Base-by-base conservation (phyloP, 1,139 yeast genomes). In the Diutina pseudorugosa region DNA sequence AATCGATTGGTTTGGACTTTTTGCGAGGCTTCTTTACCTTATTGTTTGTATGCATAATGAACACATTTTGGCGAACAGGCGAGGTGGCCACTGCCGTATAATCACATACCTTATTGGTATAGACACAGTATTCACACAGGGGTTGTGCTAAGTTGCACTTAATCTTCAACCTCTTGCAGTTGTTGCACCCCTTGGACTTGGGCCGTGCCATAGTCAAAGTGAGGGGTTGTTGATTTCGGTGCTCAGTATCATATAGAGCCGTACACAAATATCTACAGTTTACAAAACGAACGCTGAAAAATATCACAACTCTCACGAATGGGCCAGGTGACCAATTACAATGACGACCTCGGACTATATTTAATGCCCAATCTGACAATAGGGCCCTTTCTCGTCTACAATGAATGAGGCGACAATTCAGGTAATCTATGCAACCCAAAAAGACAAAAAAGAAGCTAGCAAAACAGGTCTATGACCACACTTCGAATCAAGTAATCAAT, bases 161-260 rank as follows among this genome's bases (percentile, higher is more conserved):
- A n/a, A 45, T 45, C 21, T 45, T 45, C 40, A 21, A 27, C 8
- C 40, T 20, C 16, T 45, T 45, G 49, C 49, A 45, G 25, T 45
- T 25, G 4, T 6, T 27, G 27, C 49, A 45, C n/a, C 49, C 49
- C 12, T 45, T 45, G 4, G 49, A 45, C n/a, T 27, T n/a, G 36
- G 49, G 49, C n/a, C 49, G 36, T 9, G 49, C 40, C 49, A 45
- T 45, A 12, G 14, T 9, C n/a, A 9, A 23, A 23, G 25, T 23
- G 25, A 23, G 25, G 25, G 36, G 16, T 30, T 11, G 36, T 5
- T 30, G 30, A 27, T 30, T 14, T 30, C 36, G 36, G 12, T 30
- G 36, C 36, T 30, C 14, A 30, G 6, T 30, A 30, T 9, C 14
- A 12, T 30, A 30, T 11, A 12, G 6, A 4, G 25, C 36, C n/a